Base-by-base conservation (phyloP, 352 stramenopile species). In the Pythium vanterpoolii region DNA sequence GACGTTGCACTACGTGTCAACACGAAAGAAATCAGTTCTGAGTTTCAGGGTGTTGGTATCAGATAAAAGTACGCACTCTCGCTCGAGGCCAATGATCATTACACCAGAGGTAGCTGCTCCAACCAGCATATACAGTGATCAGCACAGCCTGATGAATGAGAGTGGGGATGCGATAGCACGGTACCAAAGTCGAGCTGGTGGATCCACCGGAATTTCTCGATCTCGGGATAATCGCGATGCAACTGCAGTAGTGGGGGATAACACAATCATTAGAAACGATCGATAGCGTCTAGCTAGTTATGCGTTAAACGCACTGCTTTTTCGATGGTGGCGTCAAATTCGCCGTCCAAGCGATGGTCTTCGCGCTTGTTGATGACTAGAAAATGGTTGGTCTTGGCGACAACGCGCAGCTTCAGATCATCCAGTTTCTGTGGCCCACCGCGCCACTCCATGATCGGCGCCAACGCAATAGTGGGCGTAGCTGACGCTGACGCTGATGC, bases 121-220 rank as follows among this genome's bases (percentile, higher is more conserved):
- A 21, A 34, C 31, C 40, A 16, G 21, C 40, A 10, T 19, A 26
- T 5, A 14, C 13, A 28, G 5, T 16, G 9, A 33, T 49, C 13
- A 49, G 43, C 7, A 6, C 16, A 64, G 46, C 49, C 27, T 23
- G 28, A 43, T 8, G 18, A n/a, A 34, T 28, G 16, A 31, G 10
- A 56, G 33, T 18, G 27, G n/a, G 11, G 11, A 27, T 28, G 30
- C 14, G 16, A 43, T 19, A 43, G 11, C 16, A 38, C 6, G 43
- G 23, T 70, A 90, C 80, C 78, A 70, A 96, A 96, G 68, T 96
- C 88, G 23, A 96, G 73, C 68, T 96, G 86, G 59, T 96, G 88
- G 56, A 96, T 90, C 87, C 86, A 95, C 23, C 86, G 83, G 44
- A 94, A 91, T 59, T 95, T 92, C 7, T 69, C 56, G 14, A 91